Conservation (phyloP, 257 asterid species). For the Nicotiana sylvestris region DNA sequence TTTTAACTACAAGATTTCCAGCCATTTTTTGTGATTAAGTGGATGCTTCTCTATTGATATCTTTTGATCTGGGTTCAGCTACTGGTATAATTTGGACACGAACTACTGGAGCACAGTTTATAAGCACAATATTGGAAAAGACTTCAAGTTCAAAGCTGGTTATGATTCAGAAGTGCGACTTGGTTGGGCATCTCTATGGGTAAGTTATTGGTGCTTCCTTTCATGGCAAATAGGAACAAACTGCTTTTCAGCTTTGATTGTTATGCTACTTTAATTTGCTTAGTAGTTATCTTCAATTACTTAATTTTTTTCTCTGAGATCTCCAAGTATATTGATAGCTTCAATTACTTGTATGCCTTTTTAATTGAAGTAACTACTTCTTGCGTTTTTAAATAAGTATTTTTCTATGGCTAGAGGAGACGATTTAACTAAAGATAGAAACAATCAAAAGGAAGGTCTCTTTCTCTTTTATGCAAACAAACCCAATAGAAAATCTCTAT, state of each 20-base stretch:
- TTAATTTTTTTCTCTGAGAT: too few relatives aligned
- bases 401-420: neutral
- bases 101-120: constrained; percentile 80
- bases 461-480: neutral
- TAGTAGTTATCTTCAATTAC: neutral
- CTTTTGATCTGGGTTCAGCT: constrained; percentile 42
- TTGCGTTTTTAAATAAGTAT: neutral
- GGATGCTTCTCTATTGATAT: constrained; percentile 7
- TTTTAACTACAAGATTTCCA: neutral
- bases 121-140: constrained; percentile 77
- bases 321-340: neutral
- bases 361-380: neutral
- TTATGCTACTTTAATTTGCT: constrained; percentile 14
- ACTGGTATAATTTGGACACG: constrained; percentile 71
- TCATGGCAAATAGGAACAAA: constrained; percentile 3
- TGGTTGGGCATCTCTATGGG: constrained; percentile 99
- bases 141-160: constrained; percentile 87
- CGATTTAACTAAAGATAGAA: neutral
- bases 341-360: neutral
- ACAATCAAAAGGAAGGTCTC: neutral
- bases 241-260: neutral
- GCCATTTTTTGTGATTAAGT: neutral
- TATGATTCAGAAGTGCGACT: constrained; percentile 88
- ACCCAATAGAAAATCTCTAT: neutral
- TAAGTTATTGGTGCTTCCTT: constrained; percentile 24